phyloP scores from a whole-genome alignment of 495 filamentous ascomycete genomes.

The Aspergillus funiculosus region DNA sequence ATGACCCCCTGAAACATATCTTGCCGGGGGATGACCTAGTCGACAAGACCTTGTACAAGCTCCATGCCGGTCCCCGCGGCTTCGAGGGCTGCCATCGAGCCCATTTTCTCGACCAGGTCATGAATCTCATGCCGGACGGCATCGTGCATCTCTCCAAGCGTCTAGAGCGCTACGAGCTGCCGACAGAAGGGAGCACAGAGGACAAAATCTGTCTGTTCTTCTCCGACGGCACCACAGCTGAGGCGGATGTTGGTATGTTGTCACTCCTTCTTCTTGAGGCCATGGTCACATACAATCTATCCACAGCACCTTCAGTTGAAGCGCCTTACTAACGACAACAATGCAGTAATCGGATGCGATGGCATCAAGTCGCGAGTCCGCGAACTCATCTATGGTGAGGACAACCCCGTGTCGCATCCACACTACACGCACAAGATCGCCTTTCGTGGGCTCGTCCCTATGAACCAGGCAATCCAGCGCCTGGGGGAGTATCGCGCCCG shows the following conservation, averaged over 20 bases:
- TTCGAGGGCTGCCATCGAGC: slow-evolving; percentile 49
- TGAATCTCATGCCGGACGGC: slow-evolving; percentile 45
- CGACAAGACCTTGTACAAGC: slow-evolving; percentile 11
- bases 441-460: slow-evolving; percentile 50
- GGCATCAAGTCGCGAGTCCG: slow-evolving; percentile 52
- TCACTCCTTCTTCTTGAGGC: not conserved
- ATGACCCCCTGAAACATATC: slow-evolving; percentile 2
- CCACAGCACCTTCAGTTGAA: not conserved
- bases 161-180: slow-evolving; percentile 17
- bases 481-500: slow-evolving; percentile 36
- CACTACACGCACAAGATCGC: slow-evolving; percentile 49
- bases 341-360: slow-evolving; percentile 47
- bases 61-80: slow-evolving; percentile 23
- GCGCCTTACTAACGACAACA: not conserved
- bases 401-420: slow-evolving; percentile 35
- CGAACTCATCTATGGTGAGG: slow-evolving; percentile 37
- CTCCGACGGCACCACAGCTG: slow-evolving; percentile 46
- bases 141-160: slow-evolving; percentile 37
- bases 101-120: slow-evolving; percentile 52
- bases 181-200: slow-evolving; percentile 13
- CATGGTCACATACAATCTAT: not conserved
- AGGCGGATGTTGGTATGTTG: slow-evolving; percentile 43
- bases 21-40: slow-evolving; percentile 14
- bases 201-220: slow-evolving; percentile 45
- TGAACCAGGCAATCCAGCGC: slow-evolving; percentile 33